Base-by-base conservation (phyloP, 2,329 filamentous ascomycete genomes). In the Beauveria caledonica region DNA sequence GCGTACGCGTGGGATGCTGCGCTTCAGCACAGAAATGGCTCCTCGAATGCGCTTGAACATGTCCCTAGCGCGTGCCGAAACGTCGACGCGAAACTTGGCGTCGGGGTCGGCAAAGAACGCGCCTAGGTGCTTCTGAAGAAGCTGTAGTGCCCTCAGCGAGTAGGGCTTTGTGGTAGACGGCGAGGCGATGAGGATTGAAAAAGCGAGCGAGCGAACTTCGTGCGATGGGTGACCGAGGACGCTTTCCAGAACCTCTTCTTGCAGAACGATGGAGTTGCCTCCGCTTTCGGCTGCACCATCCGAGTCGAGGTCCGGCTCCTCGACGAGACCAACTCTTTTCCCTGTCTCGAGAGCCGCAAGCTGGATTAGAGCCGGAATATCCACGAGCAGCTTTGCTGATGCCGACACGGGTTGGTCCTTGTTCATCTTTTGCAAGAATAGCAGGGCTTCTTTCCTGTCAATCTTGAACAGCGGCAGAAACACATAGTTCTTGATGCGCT, bases 91-190 rank as follows among this genome's bases (percentile, higher is more conserved):
- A 65, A 92, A 88, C 67, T 93, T 91, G 6, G 93, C 86, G 69
- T 97, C 92, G 0, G 89, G 86, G 64, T 97, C 92, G 3, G 90
- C 85, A 69, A 95, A 88, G 64, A 93, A 85, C 17, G 86, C 82
- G 1, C 83, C 80, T 3, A 97, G 74, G 62, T 90, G 85, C 39
- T 76, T 78, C 58, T 80, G 80, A 2, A 97, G 76, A 13, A 88
- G 79, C 3, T 74, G 71, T 3, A 97, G 77, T 0, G 86, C 81
- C 10, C 76, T 78, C 0, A 74, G 67, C 0, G 86, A 86, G 57
- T 95, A 86, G 1, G 91, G 88, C 57, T 84, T 85, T 3, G 89
- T 91, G 1, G 87, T 87, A 2, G 88, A 85, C 10, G 86, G 84
- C 0, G 90, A 93, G 10, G 87, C 86, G 13, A 91, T 84, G 8